phyloP scores from a whole-genome alignment of 176 grass and related monocot species.

The Phoenix roebelenii region DNA sequence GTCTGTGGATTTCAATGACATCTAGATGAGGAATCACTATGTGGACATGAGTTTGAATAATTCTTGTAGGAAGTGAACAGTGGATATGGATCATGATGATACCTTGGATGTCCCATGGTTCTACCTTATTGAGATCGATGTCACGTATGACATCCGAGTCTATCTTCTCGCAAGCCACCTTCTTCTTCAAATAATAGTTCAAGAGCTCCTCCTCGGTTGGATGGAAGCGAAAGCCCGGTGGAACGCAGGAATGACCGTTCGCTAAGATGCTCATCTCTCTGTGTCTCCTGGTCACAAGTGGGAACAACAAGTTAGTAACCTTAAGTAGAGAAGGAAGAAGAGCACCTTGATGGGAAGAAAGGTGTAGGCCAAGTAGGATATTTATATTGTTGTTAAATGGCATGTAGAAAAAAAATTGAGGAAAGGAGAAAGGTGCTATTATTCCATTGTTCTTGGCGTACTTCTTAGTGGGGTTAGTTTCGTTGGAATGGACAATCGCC shows the following conservation, averaged over 20 bases:
- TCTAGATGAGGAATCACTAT: background rate
- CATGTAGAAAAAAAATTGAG: no score
- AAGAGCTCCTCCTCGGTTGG: slow-evolving; percentile 91
- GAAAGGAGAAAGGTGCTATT: no score
- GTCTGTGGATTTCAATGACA: slow-evolving; percentile 17
- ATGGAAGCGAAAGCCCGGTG: slow-evolving; percentile 87
- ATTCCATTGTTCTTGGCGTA: no score
- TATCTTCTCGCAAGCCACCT: slow-evolving; percentile 59
- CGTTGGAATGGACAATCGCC: slow-evolving; percentile 48
- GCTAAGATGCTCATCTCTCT: slow-evolving; percentile 67
- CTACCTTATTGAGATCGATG: slow-evolving; percentile 86
- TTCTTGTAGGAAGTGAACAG: no score
- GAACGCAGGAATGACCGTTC: slow-evolving; percentile 71
- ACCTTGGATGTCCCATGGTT: slow-evolving; percentile 98
- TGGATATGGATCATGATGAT: background rate
- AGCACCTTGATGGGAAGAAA: no score
- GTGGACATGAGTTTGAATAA: background rate
- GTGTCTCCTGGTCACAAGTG: no score
- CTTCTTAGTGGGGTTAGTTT: slow-evolving; percentile 60
- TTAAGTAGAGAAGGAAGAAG: no score
- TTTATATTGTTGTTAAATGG: no score
- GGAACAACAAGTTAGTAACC: no score
- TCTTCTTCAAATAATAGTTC: slow-evolving; percentile 86
- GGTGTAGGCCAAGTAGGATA: no score
- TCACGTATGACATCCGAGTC: slow-evolving; percentile 88